Base-by-base conservation (phyloP, 768 basidiomycete species). In the Pseudohyphozyma bogoriensis region DNA sequence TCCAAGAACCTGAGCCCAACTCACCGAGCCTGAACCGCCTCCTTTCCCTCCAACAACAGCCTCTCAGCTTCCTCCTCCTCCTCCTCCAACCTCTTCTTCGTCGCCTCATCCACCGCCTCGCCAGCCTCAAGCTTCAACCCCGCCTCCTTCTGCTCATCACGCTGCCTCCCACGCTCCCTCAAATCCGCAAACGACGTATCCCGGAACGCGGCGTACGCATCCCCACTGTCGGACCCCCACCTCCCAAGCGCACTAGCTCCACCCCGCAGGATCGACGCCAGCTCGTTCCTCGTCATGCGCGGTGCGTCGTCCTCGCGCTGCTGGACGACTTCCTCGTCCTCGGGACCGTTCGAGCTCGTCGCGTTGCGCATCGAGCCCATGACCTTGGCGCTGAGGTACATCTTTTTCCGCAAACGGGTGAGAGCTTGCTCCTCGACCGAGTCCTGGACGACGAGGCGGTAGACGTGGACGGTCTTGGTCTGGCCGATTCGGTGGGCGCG, bases 381-480 rank as follows among this genome's bases (percentile, higher is more conserved):
- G 63, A 84, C 78, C 70, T 83, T 84, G 51, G 81, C 65, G 6
- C 55, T 55, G 55, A 84, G 76, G 71, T 83, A 84, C 9, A 86
- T 76, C 72, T 87, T 87, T 55, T 82, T 80, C 47, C 84, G 82
- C 55, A 85, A 79, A 35, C 84, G 78, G 62, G 83, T 82, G 42
- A 86, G 77, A 78, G 85, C 85, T 64, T 86, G 84, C 69, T 86
- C 85, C 69, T 86, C 85, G 44, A 86, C 85, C 47, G 74, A 74
- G 45, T 81, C 82, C 52, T 79, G 78, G 62, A 83, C 84, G 47
- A 86, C 82, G 35, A 87, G 73, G 29, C 84, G 79, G 69, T 84
- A 83, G 2, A 86, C 84, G 81, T 84, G 81, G 61, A 87, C 85
- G 29, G 75, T 75, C 68, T 85, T 85, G 54, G 80, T 85, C 71